Evolutionary conservation across 2,329 filamentous ascomycete genomes (phyloP).

Genomic region (Alternaria brassicicola): DNA sequence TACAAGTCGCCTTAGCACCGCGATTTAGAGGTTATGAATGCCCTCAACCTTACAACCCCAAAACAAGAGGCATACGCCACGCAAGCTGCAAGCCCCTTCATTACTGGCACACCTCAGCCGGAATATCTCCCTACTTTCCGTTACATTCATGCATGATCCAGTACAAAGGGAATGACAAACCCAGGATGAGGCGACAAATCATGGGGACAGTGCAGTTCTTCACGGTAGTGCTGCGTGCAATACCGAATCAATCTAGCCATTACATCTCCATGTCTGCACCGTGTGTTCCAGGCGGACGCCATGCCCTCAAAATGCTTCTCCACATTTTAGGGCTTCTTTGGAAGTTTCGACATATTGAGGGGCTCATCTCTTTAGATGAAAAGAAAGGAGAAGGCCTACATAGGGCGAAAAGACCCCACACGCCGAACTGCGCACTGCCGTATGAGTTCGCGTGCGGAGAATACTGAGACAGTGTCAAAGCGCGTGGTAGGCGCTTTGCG

Average conservation of each 20-base stretch:
- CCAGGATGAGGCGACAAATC: slow-evolving; percentile 31
- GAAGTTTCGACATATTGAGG: slow-evolving; percentile 18
- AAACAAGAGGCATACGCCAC: slow-evolving; percentile 11
- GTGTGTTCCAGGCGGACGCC: slow-evolving; percentile 19
- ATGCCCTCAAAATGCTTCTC: slow-evolving; percentile 35
- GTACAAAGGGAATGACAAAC: slow-evolving; percentile 25
- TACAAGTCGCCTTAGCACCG: slow-evolving; percentile 2
- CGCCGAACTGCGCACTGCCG: neutral
- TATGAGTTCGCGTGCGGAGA: slow-evolving; percentile 18
- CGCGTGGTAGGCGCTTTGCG: slow-evolving; percentile 7
- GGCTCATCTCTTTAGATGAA: slow-evolving; percentile 35
- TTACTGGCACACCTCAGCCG: slow-evolving; percentile 20
- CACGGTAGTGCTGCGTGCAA: slow-evolving; percentile 32
- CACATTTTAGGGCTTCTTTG: slow-evolving; percentile 31
- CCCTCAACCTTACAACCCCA: slow-evolving; percentile 4
- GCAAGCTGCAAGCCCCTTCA: slow-evolving; percentile 18
- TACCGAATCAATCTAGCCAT: slow-evolving; percentile 24
- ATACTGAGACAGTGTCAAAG: slow-evolving; percentile 11
- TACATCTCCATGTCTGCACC: slow-evolving; percentile 22
- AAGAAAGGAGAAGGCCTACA: slow-evolving; percentile 8
- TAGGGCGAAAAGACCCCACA: slow-evolving; percentile 37
- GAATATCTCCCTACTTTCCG: slow-evolving; percentile 38
- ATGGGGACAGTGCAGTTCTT: slow-evolving; percentile 33
- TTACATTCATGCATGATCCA: slow-evolving; percentile 22
- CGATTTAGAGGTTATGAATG: slow-evolving; percentile 6